A percentile compares a stretch with the other conserved stretches of the same genome.
Evolutionary conservation across 768 basidiomycete species (phyloP).

Genomic region (Termitomyces sp.): DNA sequence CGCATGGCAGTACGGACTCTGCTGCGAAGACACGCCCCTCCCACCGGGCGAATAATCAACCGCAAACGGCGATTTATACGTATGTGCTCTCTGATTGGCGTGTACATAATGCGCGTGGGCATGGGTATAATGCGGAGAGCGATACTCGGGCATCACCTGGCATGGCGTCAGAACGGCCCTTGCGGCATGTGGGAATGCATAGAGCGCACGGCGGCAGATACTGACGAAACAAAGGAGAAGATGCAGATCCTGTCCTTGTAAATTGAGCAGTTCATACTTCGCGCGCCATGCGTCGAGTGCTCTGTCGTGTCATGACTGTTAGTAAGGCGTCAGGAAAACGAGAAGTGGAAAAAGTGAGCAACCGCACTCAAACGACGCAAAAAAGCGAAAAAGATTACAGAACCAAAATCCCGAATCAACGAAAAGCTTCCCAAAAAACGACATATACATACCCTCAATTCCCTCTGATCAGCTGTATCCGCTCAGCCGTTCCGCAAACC

Average conservation of each 20-base stretch:
- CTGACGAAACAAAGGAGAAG: too few species aligned
- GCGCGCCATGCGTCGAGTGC: constrained; percentile 51
- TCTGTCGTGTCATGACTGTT: constrained; percentile 28
- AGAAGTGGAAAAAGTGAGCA: too few species aligned
- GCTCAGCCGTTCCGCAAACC: too few species aligned
- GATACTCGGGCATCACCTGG: background rate
- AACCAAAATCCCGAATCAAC: too few species aligned
- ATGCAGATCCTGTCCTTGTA: constrained; percentile 59
- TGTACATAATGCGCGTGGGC: background rate
- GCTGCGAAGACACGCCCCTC: constrained; percentile 1
- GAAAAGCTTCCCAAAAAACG: background rate
- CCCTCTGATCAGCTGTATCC: constrained; percentile 72
- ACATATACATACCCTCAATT: constrained; percentile 54
- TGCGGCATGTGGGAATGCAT: background rate
- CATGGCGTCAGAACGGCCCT: constrained; percentile 7
- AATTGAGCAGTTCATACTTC: constrained; percentile 65
- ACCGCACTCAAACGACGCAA: too few species aligned
- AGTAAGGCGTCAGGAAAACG: too few species aligned
- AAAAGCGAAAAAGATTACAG: too few species aligned
- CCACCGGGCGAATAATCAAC: constrained; percentile 35
- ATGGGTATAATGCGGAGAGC: background rate
- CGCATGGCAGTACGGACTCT: constrained; percentile 3
- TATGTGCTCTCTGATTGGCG: background rate
- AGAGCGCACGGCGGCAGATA: too few species aligned
- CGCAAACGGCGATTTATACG: constrained; percentile 18